A percentile compares a stretch with the other conserved stretches of the same genome.
Evolutionary conservation across 176 grass and related monocot species (phyloP).

Genomic region (Bothriochloa decipiens): DNA sequence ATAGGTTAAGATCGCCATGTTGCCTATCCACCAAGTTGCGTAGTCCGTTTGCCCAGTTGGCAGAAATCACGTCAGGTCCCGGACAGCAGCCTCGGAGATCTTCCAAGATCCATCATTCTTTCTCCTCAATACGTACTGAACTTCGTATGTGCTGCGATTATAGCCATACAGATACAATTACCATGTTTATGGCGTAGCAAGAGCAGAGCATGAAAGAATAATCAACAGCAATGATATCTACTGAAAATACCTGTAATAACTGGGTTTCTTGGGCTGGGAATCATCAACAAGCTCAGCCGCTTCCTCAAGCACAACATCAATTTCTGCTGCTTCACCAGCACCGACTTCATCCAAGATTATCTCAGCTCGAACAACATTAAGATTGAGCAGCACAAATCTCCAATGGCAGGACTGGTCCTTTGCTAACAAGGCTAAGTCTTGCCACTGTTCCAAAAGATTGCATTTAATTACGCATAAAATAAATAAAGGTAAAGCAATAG

Average conservation of each 20-base stretch:
- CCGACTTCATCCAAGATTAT: constrained; percentile 59
- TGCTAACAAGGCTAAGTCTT: constrained; percentile 64
- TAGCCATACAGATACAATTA: constrained; percentile 15
- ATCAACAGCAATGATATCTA: not conserved
- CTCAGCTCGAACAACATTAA: constrained; percentile 74
- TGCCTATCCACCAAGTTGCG: not conserved
- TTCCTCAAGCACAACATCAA: constrained; percentile 85
- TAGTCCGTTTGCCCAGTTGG: not conserved
- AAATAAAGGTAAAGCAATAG: constrained; percentile 20
- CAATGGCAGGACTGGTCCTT: constrained; percentile 76
- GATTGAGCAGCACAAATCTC: constrained; percentile 85
- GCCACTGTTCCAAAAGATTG: constrained; percentile 64
- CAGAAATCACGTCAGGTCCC: constrained; percentile 56
- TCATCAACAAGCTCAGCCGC: constrained; percentile 90
- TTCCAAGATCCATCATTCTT: constrained; percentile 85
- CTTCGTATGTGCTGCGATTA: constrained; percentile 81
- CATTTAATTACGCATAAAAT: constrained; percentile 20
- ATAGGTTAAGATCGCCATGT: not conserved
- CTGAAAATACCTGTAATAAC: constrained; percentile 85
- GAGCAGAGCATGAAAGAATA: not conserved
- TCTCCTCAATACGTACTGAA: constrained; percentile 70
- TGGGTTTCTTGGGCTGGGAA: constrained; percentile 68
- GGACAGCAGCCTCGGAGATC: constrained; percentile 59
- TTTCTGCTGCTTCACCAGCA: constrained; percentile 70
- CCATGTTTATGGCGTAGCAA: not conserved